These are phyloP conservation scores for Monilinia fructigena DNA, from an alignment of 2,329 filamentous ascomycete genomes.

Conservation along the genomic window DNA sequence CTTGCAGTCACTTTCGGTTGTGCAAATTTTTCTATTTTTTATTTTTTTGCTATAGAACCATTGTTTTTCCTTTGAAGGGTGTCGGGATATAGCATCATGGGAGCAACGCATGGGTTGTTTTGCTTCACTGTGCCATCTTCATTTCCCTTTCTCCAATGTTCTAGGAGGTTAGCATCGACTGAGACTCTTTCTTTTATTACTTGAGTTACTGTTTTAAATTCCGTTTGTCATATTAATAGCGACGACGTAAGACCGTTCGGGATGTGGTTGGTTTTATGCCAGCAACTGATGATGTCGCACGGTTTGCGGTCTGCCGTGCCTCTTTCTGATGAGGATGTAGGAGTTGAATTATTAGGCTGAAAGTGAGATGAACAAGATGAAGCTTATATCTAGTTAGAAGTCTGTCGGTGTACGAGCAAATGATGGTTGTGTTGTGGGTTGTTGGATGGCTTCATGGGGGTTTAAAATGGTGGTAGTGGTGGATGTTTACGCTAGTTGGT, in stretches of 20 bases:
- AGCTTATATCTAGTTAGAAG: conserved; percentile 12
- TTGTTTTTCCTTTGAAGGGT: conserved; percentile 26
- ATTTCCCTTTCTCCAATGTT: conserved; percentile 24
- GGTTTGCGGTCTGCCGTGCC: conserved; percentile 12
- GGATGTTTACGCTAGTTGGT: conserved; percentile 18
- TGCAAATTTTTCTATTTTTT: conserved; percentile 29
- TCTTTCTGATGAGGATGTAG: conserved; percentile 18
- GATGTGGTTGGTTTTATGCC: conserved; percentile 21
- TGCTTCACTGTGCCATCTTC: conserved; percentile 36
- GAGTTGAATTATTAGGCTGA: conserved; percentile 1
- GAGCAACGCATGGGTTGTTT: conserved; percentile 14
- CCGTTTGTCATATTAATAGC: conserved; percentile 32
- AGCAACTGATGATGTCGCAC: conserved; percentile 23
- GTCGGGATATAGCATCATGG: conserved; percentile 17
- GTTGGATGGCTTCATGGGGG: conserved; percentile 18
- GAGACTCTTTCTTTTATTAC: conserved; percentile 21
- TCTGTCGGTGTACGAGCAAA: conserved; percentile 6
- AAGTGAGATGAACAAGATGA: conserved; percentile 17
- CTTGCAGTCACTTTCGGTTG: conserved; percentile 26
- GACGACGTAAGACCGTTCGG: conserved; percentile 25
- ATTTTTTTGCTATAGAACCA: conserved; percentile 29
- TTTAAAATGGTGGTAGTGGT: conserved; percentile 12
- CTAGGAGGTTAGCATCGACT: conserved; percentile 6
- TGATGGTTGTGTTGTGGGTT: conserved; percentile 10
- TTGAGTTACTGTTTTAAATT: conserved; percentile 19